Percentiles rank a stretch among this genome's conserved stretches.
phyloP scores from a whole-genome alignment of 768 basidiomycete species.

The Russula dissimulans region DNA sequence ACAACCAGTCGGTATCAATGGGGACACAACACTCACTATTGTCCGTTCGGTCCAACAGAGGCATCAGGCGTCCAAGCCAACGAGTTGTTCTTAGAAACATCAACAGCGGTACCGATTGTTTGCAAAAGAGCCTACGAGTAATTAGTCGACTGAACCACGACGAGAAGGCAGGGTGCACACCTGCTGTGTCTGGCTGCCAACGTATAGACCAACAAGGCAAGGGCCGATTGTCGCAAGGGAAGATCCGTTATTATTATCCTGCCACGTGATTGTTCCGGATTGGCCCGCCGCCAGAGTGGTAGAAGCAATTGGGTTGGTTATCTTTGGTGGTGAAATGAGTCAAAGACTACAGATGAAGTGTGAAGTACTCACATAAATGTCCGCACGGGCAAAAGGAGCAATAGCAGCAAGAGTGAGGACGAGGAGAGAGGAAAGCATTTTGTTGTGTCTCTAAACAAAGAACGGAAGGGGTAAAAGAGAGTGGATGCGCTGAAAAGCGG shows the following conservation, averaged over 20 bases:
- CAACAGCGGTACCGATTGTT: conserved; percentile 34
- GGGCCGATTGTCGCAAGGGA: conserved; percentile 42
- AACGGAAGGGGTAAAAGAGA: conserved; percentile 14
- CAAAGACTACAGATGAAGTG: neutral
- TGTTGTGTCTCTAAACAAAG: conserved; percentile 2
- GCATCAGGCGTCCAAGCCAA: conserved; percentile 44
- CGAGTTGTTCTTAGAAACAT: conserved; percentile 42
- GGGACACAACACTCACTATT: conserved; percentile 37
- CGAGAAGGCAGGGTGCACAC: conserved; percentile 27
- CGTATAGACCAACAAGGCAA: conserved; percentile 48
- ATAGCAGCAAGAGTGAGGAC: conserved; percentile 10
- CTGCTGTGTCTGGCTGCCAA: conserved; percentile 54
- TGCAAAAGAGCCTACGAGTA: conserved; percentile 47
- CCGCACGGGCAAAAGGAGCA: conserved; percentile 11
- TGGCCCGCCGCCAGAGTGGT: conserved; percentile 44
- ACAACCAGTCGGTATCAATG: neutral
- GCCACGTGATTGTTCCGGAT: conserved; percentile 44
- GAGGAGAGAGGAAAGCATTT: conserved; percentile 15
- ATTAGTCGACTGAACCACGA: conserved; percentile 14
- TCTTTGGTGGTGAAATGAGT: conserved; percentile 28
- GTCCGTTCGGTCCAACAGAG: conserved; percentile 44
- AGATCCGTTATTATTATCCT: conserved; percentile 43
- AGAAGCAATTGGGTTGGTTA: conserved; percentile 44
- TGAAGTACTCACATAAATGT: conserved; percentile 11
- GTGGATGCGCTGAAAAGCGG: neutral